Evolutionary conservation across 2,329 filamentous ascomycete species (phyloP), one percentile per base, ranked within the genome.

Genomic region (Fusarium xylarioides): DNA sequence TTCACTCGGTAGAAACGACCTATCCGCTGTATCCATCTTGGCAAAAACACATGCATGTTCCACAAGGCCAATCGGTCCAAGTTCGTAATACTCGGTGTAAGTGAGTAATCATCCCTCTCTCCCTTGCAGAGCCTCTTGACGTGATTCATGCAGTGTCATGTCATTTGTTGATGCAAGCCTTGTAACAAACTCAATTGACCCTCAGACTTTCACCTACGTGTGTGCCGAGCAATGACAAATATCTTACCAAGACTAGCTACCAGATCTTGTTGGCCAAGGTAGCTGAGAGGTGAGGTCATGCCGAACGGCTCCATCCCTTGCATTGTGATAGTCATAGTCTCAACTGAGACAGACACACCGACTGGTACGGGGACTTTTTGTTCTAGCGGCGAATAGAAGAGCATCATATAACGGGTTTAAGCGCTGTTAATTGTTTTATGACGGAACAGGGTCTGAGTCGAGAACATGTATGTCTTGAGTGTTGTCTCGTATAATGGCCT

Each of bases 321-420:
- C 66, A 69, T 69, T 70, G 64, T 55, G 66, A 68, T 68, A 70
- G 52, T 21, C 46, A 26, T 9, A 40, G 19, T 50, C 35, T 55
- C 44, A 69, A 65, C 69, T 69, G 59, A 66, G 60, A 70, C 68
- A 70, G 21, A 55, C 66, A 66, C 67, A 60, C 38, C 63, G 54
- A 54, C 66, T n/a, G 68, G 35, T 57, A 54, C 40, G 37, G 65
- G 58, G 46, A n/a, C 66, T 63, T 63, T 52, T 56, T 47, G 42
- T 70, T 70, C 53, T 70, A 54, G 44, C 53, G 57, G 9, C 43
- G 38, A 49, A 35, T 65, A 19, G 26, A 34, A 50, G 30, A 38
- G 40, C 60, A 58, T 16, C 5, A 16, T 52, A 15, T 7, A 53
- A 26, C 23, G 42, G 23, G 37, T 23, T 34, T 11, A 28, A 43